A percentile compares a stretch with the other conserved stretches of the same genome.
Conservation (phyloP, 345 rosid species). For the Cardamine chenopodiifolia region DNA sequence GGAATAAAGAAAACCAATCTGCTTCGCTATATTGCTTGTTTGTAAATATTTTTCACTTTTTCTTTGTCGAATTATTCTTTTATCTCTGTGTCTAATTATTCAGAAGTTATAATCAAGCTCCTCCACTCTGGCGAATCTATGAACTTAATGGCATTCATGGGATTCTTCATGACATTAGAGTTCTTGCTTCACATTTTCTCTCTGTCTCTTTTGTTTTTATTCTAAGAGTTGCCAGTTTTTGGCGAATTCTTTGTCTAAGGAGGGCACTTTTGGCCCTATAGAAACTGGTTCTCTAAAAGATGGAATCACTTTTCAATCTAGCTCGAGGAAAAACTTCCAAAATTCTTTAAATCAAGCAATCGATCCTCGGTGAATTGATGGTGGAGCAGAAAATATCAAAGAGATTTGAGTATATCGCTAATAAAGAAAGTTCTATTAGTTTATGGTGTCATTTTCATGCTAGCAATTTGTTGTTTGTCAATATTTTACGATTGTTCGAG, state of each 20-base stretch:
- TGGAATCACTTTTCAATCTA: neutral
- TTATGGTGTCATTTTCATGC: neutral
- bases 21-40: neutral
- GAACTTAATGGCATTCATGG: neutral
- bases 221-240: neutral
- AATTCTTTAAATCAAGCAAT: neutral
- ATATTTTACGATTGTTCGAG: neutral
- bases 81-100: neutral
- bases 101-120: neutral
- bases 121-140: neutral
- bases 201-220: neutral
- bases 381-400: neutral
- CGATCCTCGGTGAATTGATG: neutral
- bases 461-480: neutral
- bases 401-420: neutral
- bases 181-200: neutral
- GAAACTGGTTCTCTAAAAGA: neutral
- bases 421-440: neutral
- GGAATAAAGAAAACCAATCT: neutral
- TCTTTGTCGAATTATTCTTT: neutral
- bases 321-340: neutral
- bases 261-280: neutral
- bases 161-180: neutral
- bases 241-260: neutral
- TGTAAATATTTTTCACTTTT: neutral